Evolutionary conservation across 805 yeast genomes (phyloP).

Genomic region (Kodamaea leandrae): DNA sequence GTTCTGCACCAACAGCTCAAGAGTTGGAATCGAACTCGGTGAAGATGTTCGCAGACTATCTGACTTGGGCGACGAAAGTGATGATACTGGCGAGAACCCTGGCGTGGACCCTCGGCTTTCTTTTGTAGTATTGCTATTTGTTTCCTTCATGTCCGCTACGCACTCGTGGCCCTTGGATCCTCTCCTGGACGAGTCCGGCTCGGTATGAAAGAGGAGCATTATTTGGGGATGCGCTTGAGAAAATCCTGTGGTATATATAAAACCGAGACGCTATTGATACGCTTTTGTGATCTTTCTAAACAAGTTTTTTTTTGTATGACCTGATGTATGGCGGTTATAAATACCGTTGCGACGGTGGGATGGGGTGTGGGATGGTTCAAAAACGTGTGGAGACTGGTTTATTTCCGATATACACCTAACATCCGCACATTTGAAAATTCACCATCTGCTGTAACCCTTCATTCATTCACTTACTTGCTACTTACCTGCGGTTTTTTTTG

Average conservation of each 20-base stretch:
- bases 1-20: slow-evolving; percentile 7
- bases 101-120: too few species aligned
- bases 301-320: slow-evolving; percentile 3
- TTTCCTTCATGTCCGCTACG: neutral
- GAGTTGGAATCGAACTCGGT: slow-evolving; percentile 8
- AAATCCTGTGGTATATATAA: neutral
- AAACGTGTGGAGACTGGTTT: too few species aligned
- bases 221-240: neutral
- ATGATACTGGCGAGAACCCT: neutral
- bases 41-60: too few species aligned
- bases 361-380: too few species aligned
- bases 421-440: too few species aligned
- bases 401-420: too few species aligned
- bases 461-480: too few species aligned
- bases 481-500: too few species aligned
- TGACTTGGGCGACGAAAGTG: neutral
- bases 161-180: neutral
- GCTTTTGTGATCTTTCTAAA: neutral
- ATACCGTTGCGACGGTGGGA: slow-evolving; percentile 2
- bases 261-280: too few species aligned
- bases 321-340: neutral
- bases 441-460: too few species aligned
- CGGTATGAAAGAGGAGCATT: neutral
- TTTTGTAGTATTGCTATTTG: too few species aligned
- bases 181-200: slow-evolving; percentile 1